Evolutionary conservation across 106 monocot genomes (phyloP), one percentile per base, ranked within the genome.

Genomic region (Ottelia alismoides): DNA sequence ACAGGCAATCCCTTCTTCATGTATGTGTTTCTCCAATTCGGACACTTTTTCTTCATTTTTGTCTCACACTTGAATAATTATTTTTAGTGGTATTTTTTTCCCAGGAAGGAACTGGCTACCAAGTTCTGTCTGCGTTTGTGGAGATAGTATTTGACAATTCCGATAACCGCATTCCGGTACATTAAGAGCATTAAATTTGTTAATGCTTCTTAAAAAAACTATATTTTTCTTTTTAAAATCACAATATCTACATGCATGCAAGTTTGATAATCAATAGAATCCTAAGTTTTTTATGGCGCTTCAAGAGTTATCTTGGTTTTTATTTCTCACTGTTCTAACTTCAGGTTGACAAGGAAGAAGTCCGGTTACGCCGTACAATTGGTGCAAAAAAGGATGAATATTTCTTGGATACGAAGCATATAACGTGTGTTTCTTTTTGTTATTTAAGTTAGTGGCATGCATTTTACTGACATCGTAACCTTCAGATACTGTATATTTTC

Each of bases 111-210:
- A 82, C 85, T 57, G 96, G 96, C 3, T 85, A 82, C 54, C 85
- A 89, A 65, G 89, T 98, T 56, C 56, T 98, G 24, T 98, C 89
- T 65, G 96, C 96, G 52, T 98, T 98, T 70, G 96, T 98, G 30
- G 96, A 98, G 84, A 98, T 98, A 65, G 82, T 98, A 19, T 98
- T 98, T 75, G 96, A 98, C 62, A 98, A 98, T 65, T 70, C 76
- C 65, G 96, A 98, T 70, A 90, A 89, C 45, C 84, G 96, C 22
- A 98, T 98, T 23, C 96, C 96, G 11, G 89, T 98, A 77, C n/a
- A n/a, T n/a, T n/a, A n/a, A n/a, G n/a, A n/a, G n/a, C n/a, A n/a
- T n/a, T n/a, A n/a, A n/a, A n/a, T n/a, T n/a, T n/a, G n/a, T n/a
- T n/a, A n/a, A n/a, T n/a, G n/a, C n/a, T n/a, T n/a, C n/a, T n/a